Conservation (phyloP, 2,329 filamentous ascomycete genomes). For the Canariomyces notabilis region DNA sequence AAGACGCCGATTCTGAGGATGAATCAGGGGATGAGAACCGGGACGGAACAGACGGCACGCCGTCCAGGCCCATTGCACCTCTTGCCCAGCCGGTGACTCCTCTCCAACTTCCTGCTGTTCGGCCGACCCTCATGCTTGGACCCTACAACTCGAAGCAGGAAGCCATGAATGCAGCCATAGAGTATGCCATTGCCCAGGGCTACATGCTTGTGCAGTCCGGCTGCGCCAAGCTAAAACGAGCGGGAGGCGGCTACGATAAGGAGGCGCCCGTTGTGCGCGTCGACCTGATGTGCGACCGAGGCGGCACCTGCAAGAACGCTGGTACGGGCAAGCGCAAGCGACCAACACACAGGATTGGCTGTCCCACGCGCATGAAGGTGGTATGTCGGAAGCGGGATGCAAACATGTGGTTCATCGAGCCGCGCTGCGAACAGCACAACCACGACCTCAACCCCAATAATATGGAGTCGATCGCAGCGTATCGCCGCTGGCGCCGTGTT, state of each 20-base stretch:
- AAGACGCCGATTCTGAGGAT: background rate
- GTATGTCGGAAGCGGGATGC: constrained; percentile 19
- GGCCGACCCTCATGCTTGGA: constrained; percentile 20
- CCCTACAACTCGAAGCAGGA: constrained; percentile 20
- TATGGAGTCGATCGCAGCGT: constrained; percentile 19
- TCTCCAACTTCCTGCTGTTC: constrained; percentile 14
- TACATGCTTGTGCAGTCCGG: constrained; percentile 20
- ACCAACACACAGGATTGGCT: constrained; percentile 19
- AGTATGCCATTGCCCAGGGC: constrained; percentile 23
- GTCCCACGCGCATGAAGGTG: constrained; percentile 20
- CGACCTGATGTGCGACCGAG: constrained; percentile 21
- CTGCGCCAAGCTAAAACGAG: constrained; percentile 13
- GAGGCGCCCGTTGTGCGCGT: constrained; percentile 15
- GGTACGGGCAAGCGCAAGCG: constrained; percentile 22
- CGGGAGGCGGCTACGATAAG: constrained; percentile 9
- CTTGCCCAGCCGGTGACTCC: constrained; percentile 13
- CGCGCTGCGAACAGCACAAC: constrained; percentile 22
- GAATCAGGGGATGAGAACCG: constrained; percentile 9
- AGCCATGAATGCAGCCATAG: constrained; percentile 10
- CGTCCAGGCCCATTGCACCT: constrained; percentile 2
- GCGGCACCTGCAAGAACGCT: constrained; percentile 18
- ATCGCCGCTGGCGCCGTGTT: constrained; percentile 20
- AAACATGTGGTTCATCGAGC: constrained; percentile 23
- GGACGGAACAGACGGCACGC: background rate
- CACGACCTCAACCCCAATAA: constrained; percentile 19